These are phyloP conservation scores for Mortierella sp. DNA, from an alignment of 371 early-diverging fungal genomes.

Conservation along the genomic window DNA sequence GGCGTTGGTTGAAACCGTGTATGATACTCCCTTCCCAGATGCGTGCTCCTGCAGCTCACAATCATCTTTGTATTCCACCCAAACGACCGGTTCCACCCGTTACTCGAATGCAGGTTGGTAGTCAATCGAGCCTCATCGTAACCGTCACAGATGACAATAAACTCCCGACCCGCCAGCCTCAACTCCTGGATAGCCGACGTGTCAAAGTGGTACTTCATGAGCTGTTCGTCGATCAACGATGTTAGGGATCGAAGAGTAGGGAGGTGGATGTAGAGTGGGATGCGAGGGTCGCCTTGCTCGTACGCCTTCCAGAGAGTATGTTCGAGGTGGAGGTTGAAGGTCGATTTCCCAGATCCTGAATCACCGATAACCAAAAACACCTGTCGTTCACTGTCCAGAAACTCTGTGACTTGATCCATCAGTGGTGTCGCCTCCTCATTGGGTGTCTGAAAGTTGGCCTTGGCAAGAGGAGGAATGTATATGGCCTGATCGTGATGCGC, in stretches of 20 bases:
- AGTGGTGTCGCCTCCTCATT: background rate
- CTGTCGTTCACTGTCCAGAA: background rate
- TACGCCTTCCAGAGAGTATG: background rate
- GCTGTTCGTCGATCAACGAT: conserved; percentile 17
- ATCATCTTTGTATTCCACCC: conserved; percentile 17
- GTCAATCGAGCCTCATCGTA: conserved; percentile 15
- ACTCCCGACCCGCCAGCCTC: background rate
- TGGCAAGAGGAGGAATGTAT: conserved; percentile 12
- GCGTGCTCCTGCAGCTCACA: conserved; percentile 19
- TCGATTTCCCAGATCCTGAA: conserved; percentile 21
- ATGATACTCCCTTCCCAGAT: background rate
- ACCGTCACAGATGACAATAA: conserved; percentile 26
- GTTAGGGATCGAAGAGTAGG: background rate
- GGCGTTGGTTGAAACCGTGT: background rate
- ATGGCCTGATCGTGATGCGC: background rate
- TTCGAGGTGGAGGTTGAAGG: background rate
- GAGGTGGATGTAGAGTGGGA: conserved; percentile 16
- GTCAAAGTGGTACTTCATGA: background rate
- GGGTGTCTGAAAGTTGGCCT: background rate
- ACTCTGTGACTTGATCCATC: conserved; percentile 5
- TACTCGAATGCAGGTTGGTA: background rate
- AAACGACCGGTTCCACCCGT: background rate
- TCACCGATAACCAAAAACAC: conserved; percentile 17
- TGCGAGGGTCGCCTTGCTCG: background rate
- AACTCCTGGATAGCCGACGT: background rate